Conservation (phyloP, 352 stramenopile genomes). For the Lagenidium giganteum region DNA sequence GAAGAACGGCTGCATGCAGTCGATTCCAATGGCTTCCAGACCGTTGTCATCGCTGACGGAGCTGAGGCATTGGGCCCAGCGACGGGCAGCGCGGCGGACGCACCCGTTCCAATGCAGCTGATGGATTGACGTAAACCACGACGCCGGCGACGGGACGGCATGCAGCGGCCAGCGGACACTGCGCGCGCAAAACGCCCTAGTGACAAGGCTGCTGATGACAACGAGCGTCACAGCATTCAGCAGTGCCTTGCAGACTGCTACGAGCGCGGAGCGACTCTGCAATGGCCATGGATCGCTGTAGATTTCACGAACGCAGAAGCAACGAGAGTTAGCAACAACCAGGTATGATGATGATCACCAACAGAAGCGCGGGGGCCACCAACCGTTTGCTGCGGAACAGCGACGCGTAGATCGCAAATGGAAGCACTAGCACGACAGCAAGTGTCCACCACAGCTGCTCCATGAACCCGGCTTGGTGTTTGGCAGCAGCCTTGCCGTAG, state of each 20-base stretch:
- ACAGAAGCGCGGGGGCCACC: no score
- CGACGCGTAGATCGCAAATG: constrained; percentile 39
- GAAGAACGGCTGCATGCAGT: no score
- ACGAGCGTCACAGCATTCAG: constrained; percentile 15
- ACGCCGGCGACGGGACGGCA: neutral
- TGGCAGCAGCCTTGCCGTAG: neutral
- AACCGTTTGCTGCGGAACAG: neutral
- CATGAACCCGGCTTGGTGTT: constrained; percentile 15
- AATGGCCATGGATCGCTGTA: constrained; percentile 19
- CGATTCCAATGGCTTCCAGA: no score
- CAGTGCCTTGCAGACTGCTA: constrained; percentile 16
- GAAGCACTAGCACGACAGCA: constrained; percentile 25
- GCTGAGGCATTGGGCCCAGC: no score
- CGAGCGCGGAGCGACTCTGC: constrained; percentile 10
- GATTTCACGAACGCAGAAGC: no score
- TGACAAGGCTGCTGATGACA: constrained; percentile 3
- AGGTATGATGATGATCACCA: no score
- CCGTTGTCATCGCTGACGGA: no score
- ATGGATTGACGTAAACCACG: neutral
- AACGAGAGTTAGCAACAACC: no score
- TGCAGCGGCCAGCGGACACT: neutral
- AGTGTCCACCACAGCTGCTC: constrained; percentile 62
- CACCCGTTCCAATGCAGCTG: neutral
- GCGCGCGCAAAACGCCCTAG: constrained; percentile 5
- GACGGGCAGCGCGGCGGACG: neutral